Base-by-base conservation (phyloP, 352 stramenopile genomes). In the Peronospora tabacina region DNA sequence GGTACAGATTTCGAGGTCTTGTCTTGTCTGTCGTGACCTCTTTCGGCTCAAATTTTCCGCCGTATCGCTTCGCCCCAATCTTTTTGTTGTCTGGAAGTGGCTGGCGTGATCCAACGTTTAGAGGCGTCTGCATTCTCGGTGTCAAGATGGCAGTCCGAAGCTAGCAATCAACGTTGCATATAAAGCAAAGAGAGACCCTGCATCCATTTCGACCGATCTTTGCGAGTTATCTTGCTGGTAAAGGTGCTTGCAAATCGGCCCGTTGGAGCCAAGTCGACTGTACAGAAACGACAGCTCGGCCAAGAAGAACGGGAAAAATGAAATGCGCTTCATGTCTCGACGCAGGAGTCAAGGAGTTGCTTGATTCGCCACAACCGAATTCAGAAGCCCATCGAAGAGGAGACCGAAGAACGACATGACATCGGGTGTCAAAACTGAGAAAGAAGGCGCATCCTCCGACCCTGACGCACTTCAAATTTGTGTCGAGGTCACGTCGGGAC, bases 381-480 rank as follows among this genome's bases (percentile, higher is more conserved):
- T 34, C 17, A 48, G 26, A 32, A 9, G 10, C 0, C 1, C 7
- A 32, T 26, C 22, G 22, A 26, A 26, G 2, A 26, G 22, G 3
- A 26, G 7, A 26, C 22, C 2, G 22, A 26, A 5, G 7, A 26
- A 26, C 22, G 7, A 26, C 22, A 26, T 56, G 39, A 55, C 51
- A 7, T 57, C 36, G 12, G 46, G 26, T 35, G 47, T 41, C 7
- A 36, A 62, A 47, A 38, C 55, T 8, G 39, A 58, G 3, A 48
- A 43, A 33, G 33, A 56, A 28, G 32, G n/a, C 9, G 22, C 40
- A 7, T 5, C 13, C 0, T 8, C 11, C 7, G 28, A 32, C 10
- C 11, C 7, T 12, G 28, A 32, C 12, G 49, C 63, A 10, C 49
- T 85, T 40, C 56, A 65, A 24, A 76, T 76, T 49, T 58, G 68